Percentiles rank a stretch among this genome's conserved stretches.
phyloP scores from a whole-genome alignment of 1,284 basidiomycete genomes.

The Sphaerobolus stellatus region DNA sequence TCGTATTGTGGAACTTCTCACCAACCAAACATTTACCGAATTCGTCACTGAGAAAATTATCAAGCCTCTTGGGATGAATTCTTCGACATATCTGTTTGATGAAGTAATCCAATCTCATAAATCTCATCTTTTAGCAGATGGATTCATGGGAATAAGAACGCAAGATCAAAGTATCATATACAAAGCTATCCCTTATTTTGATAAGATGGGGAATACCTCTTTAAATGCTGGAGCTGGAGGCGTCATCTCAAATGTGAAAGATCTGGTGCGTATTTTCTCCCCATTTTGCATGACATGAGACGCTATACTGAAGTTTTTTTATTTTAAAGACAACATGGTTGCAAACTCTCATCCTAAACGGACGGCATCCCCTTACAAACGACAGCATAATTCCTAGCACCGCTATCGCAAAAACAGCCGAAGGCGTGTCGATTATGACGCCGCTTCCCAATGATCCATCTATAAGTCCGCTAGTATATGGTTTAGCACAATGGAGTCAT shows the following conservation, averaged over 20 bases:
- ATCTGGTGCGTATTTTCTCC: constrained; percentile 23
- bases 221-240: constrained; percentile 44
- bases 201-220: constrained; percentile 18
- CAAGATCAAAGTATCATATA: neutral
- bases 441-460: constrained; percentile 6
- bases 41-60: constrained; percentile 44
- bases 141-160: constrained; percentile 29
- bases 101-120: constrained; percentile 33
- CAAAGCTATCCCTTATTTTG: constrained; percentile 29
- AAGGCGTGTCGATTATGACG: constrained; percentile 27
- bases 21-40: constrained; percentile 35
- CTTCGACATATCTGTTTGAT: constrained; percentile 42
- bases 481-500: constrained; percentile 40
- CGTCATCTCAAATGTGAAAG: constrained; percentile 35
- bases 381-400: constrained; percentile 38
- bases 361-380: constrained; percentile 42
- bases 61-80: constrained; percentile 42
- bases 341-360: constrained; percentile 42
- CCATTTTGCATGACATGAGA: neutral
- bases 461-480: constrained; percentile 35
- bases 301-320: neutral
- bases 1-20: constrained; percentile 26
- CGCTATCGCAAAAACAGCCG: constrained; percentile 31
- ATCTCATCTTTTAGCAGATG: constrained; percentile 33
- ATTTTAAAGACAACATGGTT: constrained; percentile 40